phyloP scores from a whole-genome alignment of 352 stramenopile species.

The Peronospora tabacina region DNA sequence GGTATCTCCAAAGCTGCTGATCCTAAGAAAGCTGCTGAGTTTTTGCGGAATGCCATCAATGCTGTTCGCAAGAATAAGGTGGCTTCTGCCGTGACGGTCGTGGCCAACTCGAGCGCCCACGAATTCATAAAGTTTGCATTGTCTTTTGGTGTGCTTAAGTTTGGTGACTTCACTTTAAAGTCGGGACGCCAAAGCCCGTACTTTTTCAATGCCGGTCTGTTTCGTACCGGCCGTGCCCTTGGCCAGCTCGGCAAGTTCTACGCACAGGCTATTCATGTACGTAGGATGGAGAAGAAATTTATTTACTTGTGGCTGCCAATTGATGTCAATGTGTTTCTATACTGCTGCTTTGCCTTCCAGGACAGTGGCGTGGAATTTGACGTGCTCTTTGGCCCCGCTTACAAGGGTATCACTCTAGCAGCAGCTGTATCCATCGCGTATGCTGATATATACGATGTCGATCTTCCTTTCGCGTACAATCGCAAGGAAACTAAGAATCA shows the following conservation, averaged over 20 bases:
- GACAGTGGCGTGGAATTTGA: constrained; percentile 92
- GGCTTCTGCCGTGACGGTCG: constrained; percentile 9
- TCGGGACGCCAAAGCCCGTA: constrained; percentile 96
- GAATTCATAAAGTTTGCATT: constrained; percentile 97
- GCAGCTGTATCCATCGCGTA: constrained; percentile 92
- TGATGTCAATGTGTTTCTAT: constrained; percentile 2
- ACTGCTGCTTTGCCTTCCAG: constrained; percentile 29
- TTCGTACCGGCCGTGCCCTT: constrained; percentile 90
- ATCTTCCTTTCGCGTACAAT: constrained; percentile 97
- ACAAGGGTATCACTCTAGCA: constrained; percentile 99
- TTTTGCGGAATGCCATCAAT: constrained; percentile 93
- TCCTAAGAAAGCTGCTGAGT: constrained; percentile 83
- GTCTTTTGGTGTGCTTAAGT: constrained; percentile 92
- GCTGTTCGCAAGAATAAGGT: constrained; percentile 61
- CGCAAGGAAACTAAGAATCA: constrained; percentile 99
- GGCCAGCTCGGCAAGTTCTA: constrained; percentile 92
- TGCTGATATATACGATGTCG: constrained; percentile 82
- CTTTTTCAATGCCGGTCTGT: constrained; percentile 99
- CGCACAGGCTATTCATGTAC: constrained; percentile 88
- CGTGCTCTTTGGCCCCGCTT: constrained; percentile 98
- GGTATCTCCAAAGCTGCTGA: constrained; percentile 92
- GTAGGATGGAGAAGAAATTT: constrained; percentile 4
- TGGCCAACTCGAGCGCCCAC: constrained; percentile 50
- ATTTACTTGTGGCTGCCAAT: constrained; percentile 1
- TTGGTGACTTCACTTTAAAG: constrained; percentile 98